phyloP scores from a whole-genome alignment of 2,329 filamentous ascomycete genomes.

The Colletotrichum horii region DNA sequence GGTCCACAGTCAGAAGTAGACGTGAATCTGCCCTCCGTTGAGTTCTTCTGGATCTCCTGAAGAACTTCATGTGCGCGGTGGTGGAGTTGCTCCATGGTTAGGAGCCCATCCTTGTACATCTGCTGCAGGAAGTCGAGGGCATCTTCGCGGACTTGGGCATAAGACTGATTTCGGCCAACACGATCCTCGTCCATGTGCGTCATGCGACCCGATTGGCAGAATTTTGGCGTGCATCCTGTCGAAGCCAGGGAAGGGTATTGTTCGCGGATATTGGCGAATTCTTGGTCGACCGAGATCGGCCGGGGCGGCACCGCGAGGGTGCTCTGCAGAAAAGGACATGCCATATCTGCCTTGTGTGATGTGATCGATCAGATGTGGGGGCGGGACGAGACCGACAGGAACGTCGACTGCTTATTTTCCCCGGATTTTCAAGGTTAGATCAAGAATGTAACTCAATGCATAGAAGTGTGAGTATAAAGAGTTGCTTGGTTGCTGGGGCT shows the following conservation, averaged over 20 bases:
- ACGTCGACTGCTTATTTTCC: not conserved
- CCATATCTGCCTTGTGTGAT: not conserved
- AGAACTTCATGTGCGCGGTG: conserved; percentile 11
- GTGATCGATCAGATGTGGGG: not conserved
- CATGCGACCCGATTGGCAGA: conserved; percentile 18
- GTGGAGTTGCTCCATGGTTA: conserved; percentile 10
- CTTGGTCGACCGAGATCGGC: conserved; percentile 7
- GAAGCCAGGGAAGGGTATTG: conserved; percentile 12
- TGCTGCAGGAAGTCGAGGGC: conserved; percentile 17
- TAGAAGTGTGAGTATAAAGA: not conserved
- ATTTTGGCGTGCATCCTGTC: conserved; percentile 11
- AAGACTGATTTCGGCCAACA: conserved; percentile 16
- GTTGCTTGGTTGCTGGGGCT: not conserved
- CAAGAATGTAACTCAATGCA: not conserved
- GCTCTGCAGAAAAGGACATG: conserved; percentile 17
- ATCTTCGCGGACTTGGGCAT: conserved; percentile 18
- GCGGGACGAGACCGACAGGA: not conserved
- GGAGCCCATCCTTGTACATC: conserved; percentile 11
- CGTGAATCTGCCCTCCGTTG: conserved; percentile 7
- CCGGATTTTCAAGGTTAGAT: not conserved
- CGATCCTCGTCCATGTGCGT: conserved; percentile 19
- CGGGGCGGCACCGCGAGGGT: conserved; percentile 8
- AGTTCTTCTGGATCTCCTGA: conserved; percentile 18
- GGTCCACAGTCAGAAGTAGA: not conserved
- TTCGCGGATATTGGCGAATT: conserved; percentile 17